Evolutionary conservation across 805 yeast species (phyloP).

Genomic region (Starmerella riodocensis): DNA sequence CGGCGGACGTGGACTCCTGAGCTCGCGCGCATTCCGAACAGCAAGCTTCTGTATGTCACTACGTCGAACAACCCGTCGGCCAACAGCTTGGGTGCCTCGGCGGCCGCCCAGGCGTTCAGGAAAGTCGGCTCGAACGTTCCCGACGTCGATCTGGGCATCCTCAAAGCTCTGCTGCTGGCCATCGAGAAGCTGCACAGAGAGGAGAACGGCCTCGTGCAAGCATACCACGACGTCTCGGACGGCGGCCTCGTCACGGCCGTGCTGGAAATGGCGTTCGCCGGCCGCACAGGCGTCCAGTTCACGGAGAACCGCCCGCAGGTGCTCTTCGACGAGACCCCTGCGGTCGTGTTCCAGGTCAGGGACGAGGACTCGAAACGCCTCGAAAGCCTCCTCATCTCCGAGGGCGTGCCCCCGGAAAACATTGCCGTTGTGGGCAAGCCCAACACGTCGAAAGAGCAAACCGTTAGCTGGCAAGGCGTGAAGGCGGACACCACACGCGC

Average conservation of each 20-base stretch:
- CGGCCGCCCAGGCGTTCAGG: conserved; percentile 83
- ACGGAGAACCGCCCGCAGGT: conserved; percentile 34
- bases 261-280: conserved; percentile 94
- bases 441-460: conserved; percentile 39
- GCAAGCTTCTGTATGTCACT: conserved; percentile 68
- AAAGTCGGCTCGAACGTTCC: conserved; percentile 78
- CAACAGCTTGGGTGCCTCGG: conserved; percentile 78
- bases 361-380: conserved; percentile 40
- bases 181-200: conserved; percentile 59
- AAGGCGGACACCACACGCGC: conserved; percentile 45
- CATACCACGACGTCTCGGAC: conserved; percentile 93
- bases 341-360: conserved; percentile 84
- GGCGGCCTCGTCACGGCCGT: conserved; percentile 85
- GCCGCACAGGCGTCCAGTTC: conserved; percentile 69
- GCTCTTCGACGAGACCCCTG: conserved; percentile 85
- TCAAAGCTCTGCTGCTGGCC: conserved; percentile 60
- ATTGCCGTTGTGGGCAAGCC: conserved; percentile 53
- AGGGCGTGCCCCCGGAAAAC: conserved; percentile 44
- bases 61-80: conserved; percentile 31
- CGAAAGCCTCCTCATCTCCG: conserved; percentile 37
- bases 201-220: conserved; percentile 43
- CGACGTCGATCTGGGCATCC: conserved; percentile 49
- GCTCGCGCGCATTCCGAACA: conserved; percentile 40
- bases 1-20: conserved; percentile 93
- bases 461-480: conserved; percentile 34